Evolutionary conservation across 1,284 basidiomycete species (phyloP).

Genomic region (Ceratobasidium sp.): DNA sequence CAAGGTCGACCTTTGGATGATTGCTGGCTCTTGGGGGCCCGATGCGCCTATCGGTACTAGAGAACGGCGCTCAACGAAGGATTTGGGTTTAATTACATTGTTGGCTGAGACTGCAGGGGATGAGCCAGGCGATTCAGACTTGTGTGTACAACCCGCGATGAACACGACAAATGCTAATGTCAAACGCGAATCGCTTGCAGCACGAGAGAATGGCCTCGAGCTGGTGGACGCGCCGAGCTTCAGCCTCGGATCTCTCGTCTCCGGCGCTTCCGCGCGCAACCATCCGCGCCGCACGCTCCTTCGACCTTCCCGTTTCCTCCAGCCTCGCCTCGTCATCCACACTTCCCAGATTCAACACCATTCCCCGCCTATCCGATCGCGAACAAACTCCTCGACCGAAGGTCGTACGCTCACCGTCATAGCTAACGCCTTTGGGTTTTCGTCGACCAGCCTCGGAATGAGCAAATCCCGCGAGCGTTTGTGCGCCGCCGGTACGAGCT

Average conservation of each 20-base stretch:
- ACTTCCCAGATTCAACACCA: too few relatives aligned
- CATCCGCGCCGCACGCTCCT: conserved; percentile 20
- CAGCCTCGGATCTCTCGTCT: neutral
- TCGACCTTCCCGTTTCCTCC: conserved; percentile 1
- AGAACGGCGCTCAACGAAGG: conserved; percentile 70
- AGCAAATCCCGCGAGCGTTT: conserved; percentile 17
- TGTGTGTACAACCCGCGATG: neutral
- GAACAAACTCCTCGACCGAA: conserved; percentile 12
- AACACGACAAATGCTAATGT: too few relatives aligned
- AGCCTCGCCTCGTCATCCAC: neutral
- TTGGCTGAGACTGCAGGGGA: conserved; percentile 89
- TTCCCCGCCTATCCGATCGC: neutral
- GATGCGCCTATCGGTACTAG: conserved; percentile 11
- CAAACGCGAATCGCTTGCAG: neutral
- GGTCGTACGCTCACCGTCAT: neutral
- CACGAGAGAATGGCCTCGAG: conserved; percentile 24
- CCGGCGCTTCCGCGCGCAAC: conserved; percentile 1
- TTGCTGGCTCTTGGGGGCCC: conserved; percentile 56
- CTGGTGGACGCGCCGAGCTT: conserved; percentile 21
- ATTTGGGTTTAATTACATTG: conserved; percentile 72
- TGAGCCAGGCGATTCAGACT: neutral
- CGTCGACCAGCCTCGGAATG: neutral
- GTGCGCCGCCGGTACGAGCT: neutral
- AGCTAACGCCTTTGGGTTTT: conserved; percentile 6
- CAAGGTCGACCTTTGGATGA: conserved; percentile 94